Evolutionary conservation across 441 rosid genomes (phyloP).

Genomic region (Croton laevigatus): DNA sequence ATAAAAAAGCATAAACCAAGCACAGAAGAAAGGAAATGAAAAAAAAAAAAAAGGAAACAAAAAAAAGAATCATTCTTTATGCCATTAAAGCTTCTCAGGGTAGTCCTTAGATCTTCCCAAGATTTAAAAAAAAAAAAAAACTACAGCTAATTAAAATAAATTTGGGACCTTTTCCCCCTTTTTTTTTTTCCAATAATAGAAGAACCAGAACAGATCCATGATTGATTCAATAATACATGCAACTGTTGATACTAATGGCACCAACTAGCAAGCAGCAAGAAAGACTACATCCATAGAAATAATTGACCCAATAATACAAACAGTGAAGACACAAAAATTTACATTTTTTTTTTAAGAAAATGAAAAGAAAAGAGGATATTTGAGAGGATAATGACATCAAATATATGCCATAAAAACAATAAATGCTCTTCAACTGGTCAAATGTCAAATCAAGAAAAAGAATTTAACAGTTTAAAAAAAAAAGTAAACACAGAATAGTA

Average conservation of each 20-base stretch:
- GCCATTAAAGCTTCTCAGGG: slow-evolving; percentile 7
- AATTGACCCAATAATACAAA: slow-evolving; percentile 17
- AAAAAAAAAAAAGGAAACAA: slow-evolving; percentile 10
- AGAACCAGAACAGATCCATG: neutral
- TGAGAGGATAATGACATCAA: slow-evolving; percentile 38
- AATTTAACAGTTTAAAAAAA: slow-evolving; percentile 14
- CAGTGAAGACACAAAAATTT: slow-evolving; percentile 7
- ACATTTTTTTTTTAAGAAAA: neutral
- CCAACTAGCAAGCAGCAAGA: slow-evolving; percentile 9
- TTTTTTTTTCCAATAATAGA: too few species aligned
- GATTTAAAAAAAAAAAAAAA: neutral
- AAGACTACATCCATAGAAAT: slow-evolving; percentile 5
- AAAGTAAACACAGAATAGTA: slow-evolving; percentile 19
- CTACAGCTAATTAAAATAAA: neutral
- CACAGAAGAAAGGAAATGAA: slow-evolving; percentile 6
- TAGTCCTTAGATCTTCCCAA: neutral
- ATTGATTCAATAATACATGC: slow-evolving; percentile 10
- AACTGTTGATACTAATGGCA: slow-evolving; percentile 7
- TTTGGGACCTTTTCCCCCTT: neutral
- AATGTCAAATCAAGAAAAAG: slow-evolving; percentile 39
- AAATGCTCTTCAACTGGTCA: slow-evolving; percentile 35
- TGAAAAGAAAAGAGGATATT: slow-evolving; percentile 14
- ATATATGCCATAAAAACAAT: slow-evolving; percentile 41
- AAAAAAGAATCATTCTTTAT: slow-evolving; percentile 12
- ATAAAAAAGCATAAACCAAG: slow-evolving; percentile 9